These are phyloP conservation scores for Nyssa sinensis DNA, from an alignment of 148 eudicot species.

Conservation along the genomic window DNA sequence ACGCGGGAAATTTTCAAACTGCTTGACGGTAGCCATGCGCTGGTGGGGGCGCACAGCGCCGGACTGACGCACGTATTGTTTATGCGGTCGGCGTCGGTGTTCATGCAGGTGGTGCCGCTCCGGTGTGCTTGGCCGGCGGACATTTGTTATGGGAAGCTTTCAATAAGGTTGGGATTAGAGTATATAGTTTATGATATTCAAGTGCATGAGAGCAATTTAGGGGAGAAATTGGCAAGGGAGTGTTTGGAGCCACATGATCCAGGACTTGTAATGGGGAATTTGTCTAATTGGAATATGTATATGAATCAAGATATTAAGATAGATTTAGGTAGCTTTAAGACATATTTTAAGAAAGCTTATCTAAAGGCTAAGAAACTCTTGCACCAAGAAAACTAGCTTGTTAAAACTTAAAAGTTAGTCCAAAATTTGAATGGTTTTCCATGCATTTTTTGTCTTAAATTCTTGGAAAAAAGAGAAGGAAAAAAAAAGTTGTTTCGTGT, in stretches of 20 bases:
- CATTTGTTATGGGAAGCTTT: conserved; percentile 40
- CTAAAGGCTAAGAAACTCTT: conserved; percentile 37
- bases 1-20: conserved; percentile 38
- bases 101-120: conserved; percentile 47
- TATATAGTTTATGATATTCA: conserved; percentile 33
- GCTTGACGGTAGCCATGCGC: conserved; percentile 37
- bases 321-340: conserved; percentile 35
- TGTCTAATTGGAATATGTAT: conserved; percentile 34
- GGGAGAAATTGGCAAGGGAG: conserved; percentile 12
- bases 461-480: too few relatives aligned
- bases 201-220: conserved; percentile 30
- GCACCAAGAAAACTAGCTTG: conserved; percentile 30
- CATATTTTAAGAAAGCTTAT: conserved; percentile 32
- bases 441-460: too few relatives aligned
- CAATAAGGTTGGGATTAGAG: conserved; percentile 41
- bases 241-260: conserved; percentile 22
- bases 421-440: too few relatives aligned
- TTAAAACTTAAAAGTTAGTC: too few relatives aligned
- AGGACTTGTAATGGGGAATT: conserved; percentile 26
- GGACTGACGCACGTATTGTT: conserved; percentile 48
- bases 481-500: too few relatives aligned
- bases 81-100: conserved; percentile 36
- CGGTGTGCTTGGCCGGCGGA: conserved; percentile 44
- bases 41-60: conserved; percentile 53
- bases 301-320: conserved; percentile 44